A percentile compares a stretch with the other conserved stretches of the same genome.
phyloP scores from a whole-genome alignment of 192 early-diverging fungal genomes.

The Mortierella hygrophila region DNA sequence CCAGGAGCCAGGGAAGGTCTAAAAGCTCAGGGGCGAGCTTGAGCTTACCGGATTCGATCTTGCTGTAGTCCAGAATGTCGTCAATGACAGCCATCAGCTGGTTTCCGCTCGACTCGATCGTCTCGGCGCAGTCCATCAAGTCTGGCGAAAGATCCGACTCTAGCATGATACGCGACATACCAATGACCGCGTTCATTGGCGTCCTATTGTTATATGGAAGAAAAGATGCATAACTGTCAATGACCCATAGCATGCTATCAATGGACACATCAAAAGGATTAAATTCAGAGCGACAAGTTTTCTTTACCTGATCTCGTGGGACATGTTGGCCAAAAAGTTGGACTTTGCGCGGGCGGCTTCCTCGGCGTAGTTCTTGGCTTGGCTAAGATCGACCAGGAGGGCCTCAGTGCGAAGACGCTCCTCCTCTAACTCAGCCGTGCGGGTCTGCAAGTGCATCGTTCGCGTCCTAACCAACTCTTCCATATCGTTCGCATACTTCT shows the following conservation, averaged over 20 bases:
- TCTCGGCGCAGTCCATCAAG: constrained; percentile 71
- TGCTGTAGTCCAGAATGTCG: constrained; percentile 84
- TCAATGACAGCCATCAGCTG: constrained; percentile 72
- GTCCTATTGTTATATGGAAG: constrained; percentile 62
- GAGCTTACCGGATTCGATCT: constrained; percentile 85
- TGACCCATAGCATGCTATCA: not conserved
- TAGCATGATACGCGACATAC: constrained; percentile 74
- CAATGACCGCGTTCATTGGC: constrained; percentile 83
- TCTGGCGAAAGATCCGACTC: constrained; percentile 80
- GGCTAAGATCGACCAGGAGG: constrained; percentile 51
- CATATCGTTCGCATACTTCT: constrained; percentile 62
- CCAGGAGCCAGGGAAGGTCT: constrained; percentile 61
- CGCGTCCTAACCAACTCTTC: constrained; percentile 57
- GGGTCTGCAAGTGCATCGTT: constrained; percentile 57
- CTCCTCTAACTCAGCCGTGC: constrained; percentile 59
- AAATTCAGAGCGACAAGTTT: not conserved
- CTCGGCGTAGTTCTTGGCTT: constrained; percentile 64
- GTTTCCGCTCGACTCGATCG: constrained; percentile 58
- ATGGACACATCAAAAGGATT: not conserved
- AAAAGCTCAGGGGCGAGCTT: constrained; percentile 74
- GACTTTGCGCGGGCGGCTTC: constrained; percentile 59
- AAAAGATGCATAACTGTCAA: not conserved
- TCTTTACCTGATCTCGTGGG: constrained; percentile 66
- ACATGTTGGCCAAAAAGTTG: constrained; percentile 84
- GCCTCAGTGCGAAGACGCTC: constrained; percentile 51